Percentiles rank a stretch among this genome's conserved stretches.
Conservation (phyloP, 2,329 filamentous ascomycete genomes). For the Botryotinia convoluta region DNA sequence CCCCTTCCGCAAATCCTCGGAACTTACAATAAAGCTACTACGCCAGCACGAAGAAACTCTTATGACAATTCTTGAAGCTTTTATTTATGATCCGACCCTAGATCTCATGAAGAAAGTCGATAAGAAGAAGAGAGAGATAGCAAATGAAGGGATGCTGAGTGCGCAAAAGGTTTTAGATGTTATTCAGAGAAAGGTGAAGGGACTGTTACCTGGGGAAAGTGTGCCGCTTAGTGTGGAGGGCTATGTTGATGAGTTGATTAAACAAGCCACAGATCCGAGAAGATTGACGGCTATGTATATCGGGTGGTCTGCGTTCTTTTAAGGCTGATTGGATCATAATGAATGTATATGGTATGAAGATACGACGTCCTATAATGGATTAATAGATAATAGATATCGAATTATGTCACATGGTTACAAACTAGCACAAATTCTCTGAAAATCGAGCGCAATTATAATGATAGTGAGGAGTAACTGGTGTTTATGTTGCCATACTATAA, state of each 20-base stretch:
- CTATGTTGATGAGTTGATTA: conserved; percentile 93
- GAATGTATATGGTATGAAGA: neutral
- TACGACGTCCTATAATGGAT: neutral
- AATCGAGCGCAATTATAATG: neutral
- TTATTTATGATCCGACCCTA: conserved; percentile 93
- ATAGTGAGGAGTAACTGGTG: neutral
- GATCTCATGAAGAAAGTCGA: conserved; percentile 77
- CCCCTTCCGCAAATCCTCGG: conserved; percentile 85
- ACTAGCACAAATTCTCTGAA: neutral
- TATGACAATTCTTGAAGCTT: conserved; percentile 96
- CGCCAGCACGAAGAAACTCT: conserved; percentile 92
- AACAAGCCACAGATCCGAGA: conserved; percentile 74
- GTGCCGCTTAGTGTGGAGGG: conserved; percentile 94
- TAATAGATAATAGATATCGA: neutral
- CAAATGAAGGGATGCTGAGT: conserved; percentile 56
- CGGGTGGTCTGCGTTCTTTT: conserved; percentile 79
- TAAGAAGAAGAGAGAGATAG: conserved; percentile 43
- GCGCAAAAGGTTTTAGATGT: conserved; percentile 82
- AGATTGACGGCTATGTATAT: conserved; percentile 96
- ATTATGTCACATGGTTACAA: neutral
- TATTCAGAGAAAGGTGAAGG: conserved; percentile 82
- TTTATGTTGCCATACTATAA: neutral
- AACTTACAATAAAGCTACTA: conserved; percentile 80
- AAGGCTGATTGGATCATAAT: neutral
- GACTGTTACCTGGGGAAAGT: conserved; percentile 79